Evolutionary conservation across 208 protist species (phyloP), one percentile per base, ranked within the genome.

Genomic region (Naegleria gruberi): DNA sequence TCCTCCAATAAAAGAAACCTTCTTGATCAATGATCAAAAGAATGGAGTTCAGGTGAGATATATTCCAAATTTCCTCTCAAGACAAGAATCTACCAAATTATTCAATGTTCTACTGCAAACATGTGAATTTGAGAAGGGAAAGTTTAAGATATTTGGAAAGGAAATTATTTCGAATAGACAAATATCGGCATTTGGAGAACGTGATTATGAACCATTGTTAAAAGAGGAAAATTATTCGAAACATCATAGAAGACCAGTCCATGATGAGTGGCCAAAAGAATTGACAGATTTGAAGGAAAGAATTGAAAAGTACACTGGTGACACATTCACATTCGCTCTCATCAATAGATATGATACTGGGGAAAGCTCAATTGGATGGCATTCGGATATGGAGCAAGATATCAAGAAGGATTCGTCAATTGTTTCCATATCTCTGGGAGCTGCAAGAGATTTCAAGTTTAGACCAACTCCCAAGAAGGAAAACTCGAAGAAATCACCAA

Each of bases 361-460:
- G 37, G 43, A 87, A 15, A 6, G 55, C 37, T 47, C 19, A 17
- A 87, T 87, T 55, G 44, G 7, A 10, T 87, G 44, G 43, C 83
- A 87, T 87, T 45, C 83, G 15, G 83, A 87, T 55, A 3, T 17
- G 10, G 83, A 87, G 12, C 23, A 46, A n/a, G 43, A 41, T 41
- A 37, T 77, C 6, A n/a, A 19, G 19, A 1, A 77, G 34, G 17
- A 37, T 12, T 42, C 41, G n/a, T 41, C 83, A 40, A 55, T 87
- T 55, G 83, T 41, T 4, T 87, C 83, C 5, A 87, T 87, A 37
- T 87, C 83, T 23, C 40, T 87, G 43, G 83, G 83, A 41, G 83
- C 42, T 17, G 83, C 7, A 40, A 15, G 83, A 87, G 34, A 87
- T 19, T 87, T 87, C 30, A 7, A 55, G 55, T 87, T 87, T 40